These are phyloP conservation scores for Sporothrix globosa DNA, from an alignment of 2,329 filamentous ascomycete genomes.

Conservation along the genomic window DNA sequence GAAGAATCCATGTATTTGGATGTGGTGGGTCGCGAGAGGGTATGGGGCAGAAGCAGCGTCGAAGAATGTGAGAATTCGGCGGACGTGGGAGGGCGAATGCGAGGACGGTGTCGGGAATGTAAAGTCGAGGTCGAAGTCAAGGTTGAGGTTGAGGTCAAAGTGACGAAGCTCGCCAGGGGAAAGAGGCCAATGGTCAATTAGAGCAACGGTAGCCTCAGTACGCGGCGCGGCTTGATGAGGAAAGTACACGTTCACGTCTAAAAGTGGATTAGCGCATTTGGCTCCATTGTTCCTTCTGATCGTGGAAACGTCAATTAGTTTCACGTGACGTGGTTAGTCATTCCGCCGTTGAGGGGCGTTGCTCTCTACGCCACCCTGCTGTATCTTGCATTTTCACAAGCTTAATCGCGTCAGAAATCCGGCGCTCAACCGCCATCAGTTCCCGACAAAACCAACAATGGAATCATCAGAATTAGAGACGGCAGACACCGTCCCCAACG, in stretches of 20 bases:
- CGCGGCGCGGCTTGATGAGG: slow-evolving; percentile 17
- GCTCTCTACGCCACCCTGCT: slow-evolving; percentile 15
- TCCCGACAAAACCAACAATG: slow-evolving; percentile 23
- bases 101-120: not conserved
- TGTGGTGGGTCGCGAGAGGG: slow-evolving; percentile 17
- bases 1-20: slow-evolving; percentile 70
- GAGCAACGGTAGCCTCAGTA: slow-evolving; percentile 33
- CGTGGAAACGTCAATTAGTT: not conserved
- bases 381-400: not conserved
- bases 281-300: not conserved
- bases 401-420: not conserved
- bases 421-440: slow-evolving; percentile 9
- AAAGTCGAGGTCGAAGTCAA: not conserved
- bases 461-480: slow-evolving; percentile 11
- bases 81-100: not conserved
- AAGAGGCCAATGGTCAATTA: slow-evolving; percentile 13
- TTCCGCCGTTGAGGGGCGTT: not conserved
- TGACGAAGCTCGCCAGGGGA: slow-evolving; percentile 27
- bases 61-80: not conserved
- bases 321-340: slow-evolving; percentile 20
- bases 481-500: slow-evolving; percentile 36
- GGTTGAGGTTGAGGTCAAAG: not conserved
- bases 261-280: not conserved
- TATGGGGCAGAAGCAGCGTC: not conserved
- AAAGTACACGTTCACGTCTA: slow-evolving; percentile 25